phyloP scores from a whole-genome alignment of 2,329 filamentous ascomycete genomes.

The Microsporum audouinii region DNA sequence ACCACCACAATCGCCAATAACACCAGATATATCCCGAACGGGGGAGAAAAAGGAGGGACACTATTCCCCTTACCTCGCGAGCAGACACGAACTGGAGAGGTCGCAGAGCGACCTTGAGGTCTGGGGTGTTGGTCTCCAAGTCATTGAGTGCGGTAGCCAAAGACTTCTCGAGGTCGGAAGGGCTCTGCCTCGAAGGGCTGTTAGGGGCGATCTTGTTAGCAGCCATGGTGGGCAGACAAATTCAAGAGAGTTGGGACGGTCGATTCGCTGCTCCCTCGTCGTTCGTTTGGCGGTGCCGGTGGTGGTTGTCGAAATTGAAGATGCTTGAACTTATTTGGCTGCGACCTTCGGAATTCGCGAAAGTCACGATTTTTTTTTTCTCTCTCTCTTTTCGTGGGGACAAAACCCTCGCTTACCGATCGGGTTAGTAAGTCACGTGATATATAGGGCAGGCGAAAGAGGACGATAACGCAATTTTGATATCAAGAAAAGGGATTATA shows the following conservation, averaged over 20 bases:
- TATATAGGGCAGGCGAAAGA: neutral
- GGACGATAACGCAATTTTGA: neutral
- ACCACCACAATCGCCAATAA: neutral
- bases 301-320: neutral
- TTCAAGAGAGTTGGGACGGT: constrained; percentile 10
- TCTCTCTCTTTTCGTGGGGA: constrained; percentile 10
- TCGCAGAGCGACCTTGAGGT: constrained; percentile 91
- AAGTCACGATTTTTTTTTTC: constrained; percentile 7
- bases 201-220: constrained; percentile 93
- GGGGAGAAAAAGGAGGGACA: neutral
- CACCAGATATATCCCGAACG: neutral
- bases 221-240: constrained; percentile 46
- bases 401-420: constrained; percentile 13
- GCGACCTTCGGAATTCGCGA: constrained; percentile 4
- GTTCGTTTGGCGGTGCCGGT: constrained; percentile 1
- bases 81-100: constrained; percentile 98
- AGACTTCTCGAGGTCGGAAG: constrained; percentile 93
- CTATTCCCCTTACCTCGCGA: constrained; percentile 71
- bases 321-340: constrained; percentile 2
- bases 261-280: constrained; percentile 12
- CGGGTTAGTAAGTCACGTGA: constrained; percentile 1
- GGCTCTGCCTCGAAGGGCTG: constrained; percentile 91
- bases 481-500: neutral
- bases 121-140: constrained; percentile 97
- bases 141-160: constrained; percentile 97